A percentile compares a stretch with the other conserved stretches of the same genome.
phyloP scores from a whole-genome alignment of 192 early-diverging fungal species.

The Coemansia sp. region DNA sequence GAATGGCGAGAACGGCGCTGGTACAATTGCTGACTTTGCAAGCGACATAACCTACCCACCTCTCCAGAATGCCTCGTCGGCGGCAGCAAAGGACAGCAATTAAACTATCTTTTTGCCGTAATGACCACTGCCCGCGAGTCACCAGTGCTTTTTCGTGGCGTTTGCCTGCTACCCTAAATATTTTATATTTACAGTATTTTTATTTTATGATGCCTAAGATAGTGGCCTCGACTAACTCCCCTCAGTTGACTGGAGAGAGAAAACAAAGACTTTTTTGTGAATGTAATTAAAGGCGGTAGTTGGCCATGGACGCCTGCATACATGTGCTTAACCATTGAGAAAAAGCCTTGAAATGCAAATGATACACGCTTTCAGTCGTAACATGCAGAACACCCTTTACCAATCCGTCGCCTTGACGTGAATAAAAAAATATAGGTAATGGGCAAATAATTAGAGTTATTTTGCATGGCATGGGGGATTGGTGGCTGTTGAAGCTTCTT shows the following conservation, averaged over 20 bases:
- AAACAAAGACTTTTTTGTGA: background rate
- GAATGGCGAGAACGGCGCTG: slow-evolving; percentile 10
- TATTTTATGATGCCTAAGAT: background rate
- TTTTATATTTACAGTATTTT: slow-evolving; percentile 4
- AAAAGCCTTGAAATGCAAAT: slow-evolving; percentile 3
- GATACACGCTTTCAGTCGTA: background rate
- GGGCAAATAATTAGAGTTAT: background rate
- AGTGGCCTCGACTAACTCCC: background rate
- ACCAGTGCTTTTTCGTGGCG: slow-evolving; percentile 7
- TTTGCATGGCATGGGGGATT: background rate
- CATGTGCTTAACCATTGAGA: background rate
- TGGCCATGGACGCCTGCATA: background rate
- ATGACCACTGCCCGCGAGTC: slow-evolving; percentile 8
- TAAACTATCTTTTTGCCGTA: background rate
- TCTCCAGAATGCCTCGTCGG: slow-evolving; percentile 28
- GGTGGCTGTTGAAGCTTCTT: background rate
- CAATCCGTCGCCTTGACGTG: background rate
- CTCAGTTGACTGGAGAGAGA: background rate
- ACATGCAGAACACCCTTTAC: background rate
- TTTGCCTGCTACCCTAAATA: background rate
- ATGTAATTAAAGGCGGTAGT: slow-evolving; percentile 13
- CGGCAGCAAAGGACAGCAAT: slow-evolving; percentile 8
- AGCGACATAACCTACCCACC: slow-evolving; percentile 56
- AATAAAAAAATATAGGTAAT: background rate
- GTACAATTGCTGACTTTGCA: slow-evolving; percentile 41